Evolutionary conservation across 331 rosid genomes (phyloP), one percentile per base, ranked within the genome.

Genomic region (Pyrus hybrid): DNA sequence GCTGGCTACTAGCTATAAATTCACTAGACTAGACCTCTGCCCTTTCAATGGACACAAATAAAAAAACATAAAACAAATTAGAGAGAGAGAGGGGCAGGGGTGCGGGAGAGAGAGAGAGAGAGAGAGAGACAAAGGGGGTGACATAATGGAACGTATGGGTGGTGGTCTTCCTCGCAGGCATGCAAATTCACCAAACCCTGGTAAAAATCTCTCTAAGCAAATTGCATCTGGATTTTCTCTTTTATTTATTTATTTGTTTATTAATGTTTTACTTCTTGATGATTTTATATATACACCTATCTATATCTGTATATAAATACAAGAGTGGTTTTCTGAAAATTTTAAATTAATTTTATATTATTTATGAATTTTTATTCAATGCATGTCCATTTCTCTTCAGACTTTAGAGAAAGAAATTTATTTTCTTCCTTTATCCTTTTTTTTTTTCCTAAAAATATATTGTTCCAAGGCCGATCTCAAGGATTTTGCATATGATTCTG

Each of bases 131-230:
- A 61, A 1, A 60, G 17, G 2, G 21, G 2, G 63, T 11, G 33
- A 25, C 32, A 61, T 9, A 26, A n/a, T 83, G 91, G 83, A 84
- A 57, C 74, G 71, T 29, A 63, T 26, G 32, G 47, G 71, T 57
- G 80, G 69, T 63, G 70, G 64, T 76, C 63, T 63, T 53, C 9
- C 13, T 67, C 76, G 58, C 67, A 67, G 49, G 25, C 73, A 74
- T 64, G 66, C 76, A 68, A 72, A 70, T 5, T 77, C 51, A 13
- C 14, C 83, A 28, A 80, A 29, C 77, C 61, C 82, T 35, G 81
- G 89, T 87, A 86, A 77, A 70, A 21, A 13, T 29, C 8, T 69
- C 41, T 45, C 62, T 47, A 4, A 26, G 13, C 33, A 22, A 21
- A 67, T 3, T 8, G 25, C 72, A 68, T 26, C 18, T 26, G 23